These are phyloP conservation scores for Trichoderma atroviride DNA, from an alignment of 2,329 filamentous ascomycete genomes.

Conservation along the genomic window DNA sequence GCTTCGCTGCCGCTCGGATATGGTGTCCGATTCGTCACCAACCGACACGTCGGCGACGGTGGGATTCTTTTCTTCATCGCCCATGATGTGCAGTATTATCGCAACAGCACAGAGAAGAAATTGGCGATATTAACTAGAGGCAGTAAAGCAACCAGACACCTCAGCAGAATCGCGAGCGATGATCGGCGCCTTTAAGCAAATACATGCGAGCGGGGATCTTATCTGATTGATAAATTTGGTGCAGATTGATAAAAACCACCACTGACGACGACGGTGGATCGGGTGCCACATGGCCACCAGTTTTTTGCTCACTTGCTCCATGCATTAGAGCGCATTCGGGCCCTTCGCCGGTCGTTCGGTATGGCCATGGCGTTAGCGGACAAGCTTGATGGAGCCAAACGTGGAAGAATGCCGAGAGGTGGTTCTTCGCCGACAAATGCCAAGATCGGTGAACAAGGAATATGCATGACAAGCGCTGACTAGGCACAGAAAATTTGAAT, in stretches of 20 bases:
- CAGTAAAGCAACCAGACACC: neutral
- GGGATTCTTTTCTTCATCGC: constrained; percentile 16
- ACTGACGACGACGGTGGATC: constrained; percentile 9
- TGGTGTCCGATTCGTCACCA: neutral
- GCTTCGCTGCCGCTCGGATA: constrained; percentile 1
- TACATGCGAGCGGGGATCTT: constrained; percentile 1
- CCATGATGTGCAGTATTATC: neutral
- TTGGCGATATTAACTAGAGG: neutral
- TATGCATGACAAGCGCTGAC: constrained; percentile 23
- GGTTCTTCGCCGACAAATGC: neutral
- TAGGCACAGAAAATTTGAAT: neutral
- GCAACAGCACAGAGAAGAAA: too few relatives aligned
- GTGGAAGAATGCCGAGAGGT: neutral
- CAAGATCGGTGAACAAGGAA: constrained; percentile 9
- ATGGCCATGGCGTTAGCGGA: neutral
- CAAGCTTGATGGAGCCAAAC: neutral
- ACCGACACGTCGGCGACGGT: constrained; percentile 2
- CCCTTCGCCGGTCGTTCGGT: neutral
- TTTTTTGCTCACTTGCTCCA: constrained; percentile 3
- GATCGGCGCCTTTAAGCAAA: neutral
- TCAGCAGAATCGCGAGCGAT: neutral
- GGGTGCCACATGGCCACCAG: constrained; percentile 9
- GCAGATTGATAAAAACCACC: constrained; percentile 20
- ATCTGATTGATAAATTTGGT: constrained; percentile 19
- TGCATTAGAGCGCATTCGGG: neutral